Evolutionary conservation across 2,329 filamentous ascomycete genomes (phyloP), one percentile per base, ranked within the genome.

Genomic region (Talaromyces marneffei): DNA sequence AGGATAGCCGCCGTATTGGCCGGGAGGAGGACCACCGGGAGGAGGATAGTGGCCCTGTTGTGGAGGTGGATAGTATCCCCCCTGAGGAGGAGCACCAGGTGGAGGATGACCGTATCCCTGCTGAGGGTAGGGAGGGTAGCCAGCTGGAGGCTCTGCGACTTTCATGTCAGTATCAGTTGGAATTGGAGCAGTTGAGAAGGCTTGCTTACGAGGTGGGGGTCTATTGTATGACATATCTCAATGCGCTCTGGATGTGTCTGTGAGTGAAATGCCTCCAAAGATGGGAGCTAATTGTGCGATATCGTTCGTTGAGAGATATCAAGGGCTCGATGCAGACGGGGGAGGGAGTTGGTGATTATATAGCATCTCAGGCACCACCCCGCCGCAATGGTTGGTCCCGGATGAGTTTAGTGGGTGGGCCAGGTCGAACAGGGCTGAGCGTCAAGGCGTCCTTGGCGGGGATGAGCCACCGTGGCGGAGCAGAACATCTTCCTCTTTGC

Each of bases 101-200:
- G 31, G 59, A 52, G 62, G 60, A 60, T 57, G 57, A 2, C 57
- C 57, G 57, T 60, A 57, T 2, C 31, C 44, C 16, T 53, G 59
- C 16, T 56, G 60, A 35, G 63, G 61, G 27, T 60, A 61, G n/a
- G 63, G 56, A 35, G 63, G 61, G 57, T 64, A 63, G 2, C 61
- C 63, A n/a, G 35, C 27, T 12, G 63, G 63, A 37, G 61, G 60
- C 23, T 59, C 57, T 59, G 23, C 2, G 10, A 37, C 33, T 2
- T 33, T 14, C 14, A 39, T 20, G 16, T 59, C 4, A 59, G 14
- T 20, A 29, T 52, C 18, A 20, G 7, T 4, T 35, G 25, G 8
- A 4, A 20, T 18, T 14, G 6, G 8, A 25, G 4, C n/a, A 37
- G 9, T 31, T 7, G 18, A 14, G 37, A 60, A 8, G 23, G 39